Evolutionary conservation across 2,329 filamentous ascomycete genomes (phyloP), one percentile per base, ranked within the genome.

Genomic region (Monosporascus ibericus): DNA sequence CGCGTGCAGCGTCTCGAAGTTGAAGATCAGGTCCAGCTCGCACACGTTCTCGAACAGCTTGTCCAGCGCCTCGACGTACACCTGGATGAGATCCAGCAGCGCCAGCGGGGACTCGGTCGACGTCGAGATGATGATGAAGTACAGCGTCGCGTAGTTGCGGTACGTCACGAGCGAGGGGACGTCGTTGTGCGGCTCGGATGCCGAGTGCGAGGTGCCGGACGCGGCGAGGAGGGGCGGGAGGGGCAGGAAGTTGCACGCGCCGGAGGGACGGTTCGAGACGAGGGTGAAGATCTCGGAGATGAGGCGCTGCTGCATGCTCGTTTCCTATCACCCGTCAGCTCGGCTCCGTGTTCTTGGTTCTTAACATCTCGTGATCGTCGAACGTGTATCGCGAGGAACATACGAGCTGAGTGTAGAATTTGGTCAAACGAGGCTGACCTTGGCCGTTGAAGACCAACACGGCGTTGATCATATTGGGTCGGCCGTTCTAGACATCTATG

Each of bases 361-460:
- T 38, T 34, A 22, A 44, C 25, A 42, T 50, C 24, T 36, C 38
- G 44, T 44, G 51, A 49, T 57, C 48, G 47, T 27, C 20, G 25
- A 34, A 52, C 36, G 36, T 18, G 49, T 20, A 50, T 36, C 17
- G 8, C 40, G 40, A 42, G 50, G 53, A 44, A 65, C 73, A 55
- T 72, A 95, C 92, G 60, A 99, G 84, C 70, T 97, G 92, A 2
- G 92, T 96, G 71, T 99, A 99, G 78, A 99, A 99, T 67, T 97
- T 97, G 63, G 92, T 97, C 69, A 99, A 81, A 52, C 94, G 87
- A 38, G 94, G 92, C 73, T 99, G 92, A 58, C 94, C 94, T 64
- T 92, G 90, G 76, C 96, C 96, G 68, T 99, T 99, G 79, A 99
- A 99, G 69, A 99, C 92, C 60, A 99, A 80, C 56, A 99, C 92